A percentile compares a stretch with the other conserved stretches of the same genome.
Evolutionary conservation across 2,329 filamentous ascomycete species (phyloP).

Genomic region (Volutella citrinella): DNA sequence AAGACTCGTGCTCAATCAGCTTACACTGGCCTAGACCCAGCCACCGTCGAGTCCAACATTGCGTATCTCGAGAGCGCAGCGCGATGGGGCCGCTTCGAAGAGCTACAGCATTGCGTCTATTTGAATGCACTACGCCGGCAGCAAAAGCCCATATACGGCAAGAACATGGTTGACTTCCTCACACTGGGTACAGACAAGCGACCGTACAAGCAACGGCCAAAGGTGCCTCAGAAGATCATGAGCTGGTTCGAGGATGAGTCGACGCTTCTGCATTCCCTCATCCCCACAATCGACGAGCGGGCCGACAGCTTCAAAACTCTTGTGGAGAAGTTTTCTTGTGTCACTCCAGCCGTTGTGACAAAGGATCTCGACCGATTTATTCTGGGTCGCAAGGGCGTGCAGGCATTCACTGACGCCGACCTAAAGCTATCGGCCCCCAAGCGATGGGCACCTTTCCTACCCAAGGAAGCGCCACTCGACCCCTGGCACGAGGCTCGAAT

Average conservation of each 20-base stretch:
- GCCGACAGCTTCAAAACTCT: conserved; percentile 69
- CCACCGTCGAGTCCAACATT: conserved; percentile 67
- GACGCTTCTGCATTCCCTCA: conserved; percentile 59
- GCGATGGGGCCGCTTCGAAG: conserved; percentile 68
- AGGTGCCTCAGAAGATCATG: conserved; percentile 59
- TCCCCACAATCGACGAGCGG: conserved; percentile 72
- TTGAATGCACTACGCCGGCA: conserved; percentile 79
- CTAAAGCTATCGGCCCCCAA: conserved; percentile 56
- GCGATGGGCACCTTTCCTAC: conserved; percentile 54
- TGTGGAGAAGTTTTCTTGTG: conserved; percentile 85
- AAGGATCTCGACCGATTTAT: conserved; percentile 69
- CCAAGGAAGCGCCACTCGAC: conserved; percentile 59
- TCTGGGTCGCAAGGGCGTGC: conserved; percentile 58
- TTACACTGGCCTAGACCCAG: conserved; percentile 56
- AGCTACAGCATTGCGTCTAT: conserved; percentile 77
- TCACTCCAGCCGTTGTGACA: conserved; percentile 85
- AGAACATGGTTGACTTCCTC: conserved; percentile 71
- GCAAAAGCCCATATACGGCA: conserved; percentile 77
- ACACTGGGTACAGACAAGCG: conserved; percentile 60
- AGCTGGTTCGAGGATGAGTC: conserved; percentile 76
- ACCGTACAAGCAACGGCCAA: conserved; percentile 59
- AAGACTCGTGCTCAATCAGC: conserved; percentile 57
- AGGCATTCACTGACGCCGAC: conserved; percentile 55
- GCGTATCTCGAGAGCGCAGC: conserved; percentile 69
- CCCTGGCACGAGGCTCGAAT: conserved; percentile 94